These are phyloP conservation scores for Dacryopinax primogenitus DNA, from an alignment of 768 basidiomycete species.

Conservation along the genomic window DNA sequence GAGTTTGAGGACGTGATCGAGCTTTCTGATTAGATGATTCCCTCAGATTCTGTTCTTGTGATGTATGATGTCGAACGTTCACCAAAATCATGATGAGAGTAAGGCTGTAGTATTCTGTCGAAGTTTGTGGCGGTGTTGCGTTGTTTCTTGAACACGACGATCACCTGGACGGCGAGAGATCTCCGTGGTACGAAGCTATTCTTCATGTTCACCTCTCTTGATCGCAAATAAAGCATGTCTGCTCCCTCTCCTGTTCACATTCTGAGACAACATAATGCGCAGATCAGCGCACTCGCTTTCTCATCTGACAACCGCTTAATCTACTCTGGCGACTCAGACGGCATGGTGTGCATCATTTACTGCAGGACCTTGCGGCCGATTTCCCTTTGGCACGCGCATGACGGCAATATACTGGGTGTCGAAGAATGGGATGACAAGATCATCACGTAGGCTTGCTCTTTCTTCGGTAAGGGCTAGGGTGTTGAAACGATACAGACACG, in stretches of 20 bases:
- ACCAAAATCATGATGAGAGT: no score
- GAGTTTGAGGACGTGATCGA: neutral
- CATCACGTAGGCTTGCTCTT: slow-evolving; percentile 54
- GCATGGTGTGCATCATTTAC: slow-evolving; percentile 63
- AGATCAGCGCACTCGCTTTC: slow-evolving; percentile 47
- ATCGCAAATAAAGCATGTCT: slow-evolving; percentile 6
- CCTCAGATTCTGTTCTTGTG: neutral
- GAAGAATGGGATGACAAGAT: slow-evolving; percentile 56
- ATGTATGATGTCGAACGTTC: no score
- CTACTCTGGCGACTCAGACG: slow-evolving; percentile 75
- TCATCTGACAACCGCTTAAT: slow-evolving; percentile 65
- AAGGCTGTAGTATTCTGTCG: no score
- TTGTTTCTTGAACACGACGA: no score
- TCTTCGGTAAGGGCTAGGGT: neutral
- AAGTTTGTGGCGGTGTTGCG: neutral
- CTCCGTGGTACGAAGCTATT: no score
- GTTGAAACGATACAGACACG: slow-evolving; percentile 41
- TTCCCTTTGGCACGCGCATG: slow-evolving; percentile 65
- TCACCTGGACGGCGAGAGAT: no score
- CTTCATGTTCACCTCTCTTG: neutral
- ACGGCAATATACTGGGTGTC: slow-evolving; percentile 60
- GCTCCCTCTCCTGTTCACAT: slow-evolving; percentile 48
- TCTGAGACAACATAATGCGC: slow-evolving; percentile 56
- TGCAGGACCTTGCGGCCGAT: slow-evolving; percentile 63
- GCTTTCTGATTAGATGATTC: neutral